Percentiles rank a stretch among this genome's conserved stretches.
These are phyloP conservation scores for Chlamydomonas incerta DNA, from an alignment of 139 green algal genomes.

Conservation along the genomic window DNA sequence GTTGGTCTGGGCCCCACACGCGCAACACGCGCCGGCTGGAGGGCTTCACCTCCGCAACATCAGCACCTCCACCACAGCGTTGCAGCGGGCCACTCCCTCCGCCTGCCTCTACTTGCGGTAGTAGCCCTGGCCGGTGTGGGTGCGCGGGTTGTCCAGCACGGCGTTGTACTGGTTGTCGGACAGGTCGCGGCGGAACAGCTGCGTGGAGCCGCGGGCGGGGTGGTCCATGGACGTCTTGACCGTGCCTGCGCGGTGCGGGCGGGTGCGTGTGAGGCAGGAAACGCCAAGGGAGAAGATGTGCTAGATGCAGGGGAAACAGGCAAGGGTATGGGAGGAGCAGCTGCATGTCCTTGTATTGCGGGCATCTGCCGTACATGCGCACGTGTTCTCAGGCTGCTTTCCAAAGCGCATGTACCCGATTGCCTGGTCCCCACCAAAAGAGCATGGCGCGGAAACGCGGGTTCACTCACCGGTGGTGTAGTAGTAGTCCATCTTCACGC, in stretches of 20 bases:
- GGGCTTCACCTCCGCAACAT: no score
- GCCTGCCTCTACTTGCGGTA: conserved; percentile 33
- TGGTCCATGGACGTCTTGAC: conserved; percentile 62
- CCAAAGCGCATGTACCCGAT: no score
- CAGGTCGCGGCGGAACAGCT: conserved; percentile 59
- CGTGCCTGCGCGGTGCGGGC: conserved; percentile 27
- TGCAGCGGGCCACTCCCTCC: no score
- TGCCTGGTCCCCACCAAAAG: no score
- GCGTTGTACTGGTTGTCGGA: conserved; percentile 22
- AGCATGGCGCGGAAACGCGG: no score
- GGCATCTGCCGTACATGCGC: no score
- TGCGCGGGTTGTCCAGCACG: conserved; percentile 54
- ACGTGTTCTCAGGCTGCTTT: no score
- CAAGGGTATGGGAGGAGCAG: background rate
- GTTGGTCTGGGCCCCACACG: no score
- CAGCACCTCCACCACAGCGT: no score
- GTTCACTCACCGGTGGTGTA: conserved; percentile 3
- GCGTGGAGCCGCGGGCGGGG: conserved; percentile 51
- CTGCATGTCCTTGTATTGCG: background rate
- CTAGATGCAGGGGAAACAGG: no score
- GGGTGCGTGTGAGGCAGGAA: background rate
- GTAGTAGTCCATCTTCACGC: conserved; percentile 43
- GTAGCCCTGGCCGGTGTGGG: conserved; percentile 61
- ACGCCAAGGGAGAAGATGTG: no score
- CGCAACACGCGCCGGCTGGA: no score